Base-by-base conservation (phyloP, 2,329 filamentous ascomycete species). In the Juglanconis oblonga region DNA sequence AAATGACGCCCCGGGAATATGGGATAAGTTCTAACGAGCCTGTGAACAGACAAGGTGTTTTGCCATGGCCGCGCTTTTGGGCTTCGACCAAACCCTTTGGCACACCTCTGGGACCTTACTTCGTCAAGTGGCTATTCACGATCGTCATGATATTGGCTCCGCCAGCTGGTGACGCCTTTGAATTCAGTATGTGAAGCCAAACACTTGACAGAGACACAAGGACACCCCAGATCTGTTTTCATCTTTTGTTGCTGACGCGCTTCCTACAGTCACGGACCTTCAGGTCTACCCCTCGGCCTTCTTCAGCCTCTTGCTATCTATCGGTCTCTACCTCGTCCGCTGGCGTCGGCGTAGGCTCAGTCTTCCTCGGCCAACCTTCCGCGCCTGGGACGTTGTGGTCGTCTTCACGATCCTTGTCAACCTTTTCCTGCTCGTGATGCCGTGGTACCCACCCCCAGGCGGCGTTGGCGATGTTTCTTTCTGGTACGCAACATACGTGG, bases 401-500 rank as follows among this genome's bases (percentile, higher is more conserved):
- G 66, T 81, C 7, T 88, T 91, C 71, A 85, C 80, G 52, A 79
- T 87, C 50, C 68, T 84, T 0, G 73, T 85, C 0, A 82, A 88
- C 55, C 58, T 86, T 0, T 90, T 85, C 61, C 74, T 90, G 49
- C 73, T 91, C 2, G 78, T 86, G 14, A 89, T 89, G 79, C 88
- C 88, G 0, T 91, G 88, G 88, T 88, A 86, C 64, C 88, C 88
- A 2, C 89, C 88, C 0, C 76, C 77, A 1, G 80, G 76, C 0
- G 88, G 88, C 0, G 75, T 75, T 0, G 88, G 87, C 0, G 83
- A 87, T 58, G 87, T 90, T 1, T 87, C 82, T 56, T 91, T 92
- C 71, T 91, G 85, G 84, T 92, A 91, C 64, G 87, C 80, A 1
- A 90, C 87, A 0, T 90, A 91, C 65, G 81, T 82, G 24, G 82